A percentile compares a stretch with the other conserved stretches of the same genome.
These are phyloP conservation scores for Talinum fruticosum DNA, from an alignment of 148 eudicot species.

Conservation along the genomic window DNA sequence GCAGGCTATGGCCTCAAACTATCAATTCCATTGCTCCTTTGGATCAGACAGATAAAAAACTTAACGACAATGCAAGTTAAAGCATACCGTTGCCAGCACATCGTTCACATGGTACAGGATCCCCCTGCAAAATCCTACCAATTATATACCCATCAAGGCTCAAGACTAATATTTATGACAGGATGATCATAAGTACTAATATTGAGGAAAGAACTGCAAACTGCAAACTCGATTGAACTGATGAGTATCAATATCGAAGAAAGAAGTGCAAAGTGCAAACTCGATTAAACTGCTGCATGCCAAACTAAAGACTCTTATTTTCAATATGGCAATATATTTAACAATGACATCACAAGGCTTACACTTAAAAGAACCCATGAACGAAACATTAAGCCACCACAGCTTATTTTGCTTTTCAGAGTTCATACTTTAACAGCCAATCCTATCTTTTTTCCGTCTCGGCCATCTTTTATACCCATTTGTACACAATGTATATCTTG, in stretches of 20 bases:
- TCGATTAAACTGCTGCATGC: background rate
- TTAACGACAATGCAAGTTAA: background rate
- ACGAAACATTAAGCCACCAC: background rate
- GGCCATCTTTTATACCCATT: background rate
- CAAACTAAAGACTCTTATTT: background rate
- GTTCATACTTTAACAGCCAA: background rate
- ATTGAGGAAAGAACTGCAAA: constrained; percentile 5
- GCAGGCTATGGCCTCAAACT: background rate
- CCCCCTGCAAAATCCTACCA: constrained; percentile 66
- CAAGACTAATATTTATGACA: constrained; percentile 14
- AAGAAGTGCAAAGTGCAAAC: background rate
- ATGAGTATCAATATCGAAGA: constrained; percentile 8
- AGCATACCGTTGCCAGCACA: constrained; percentile 81
- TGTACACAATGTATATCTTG: background rate
- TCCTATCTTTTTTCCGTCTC: background rate
- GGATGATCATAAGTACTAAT: background rate
- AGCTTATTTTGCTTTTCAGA: too few relatives aligned
- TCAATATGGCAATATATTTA: background rate
- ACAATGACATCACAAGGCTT: background rate
- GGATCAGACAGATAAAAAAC: background rate
- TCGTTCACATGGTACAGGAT: constrained; percentile 84
- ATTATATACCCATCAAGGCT: constrained; percentile 30
- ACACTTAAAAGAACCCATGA: background rate
- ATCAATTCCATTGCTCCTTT: background rate
- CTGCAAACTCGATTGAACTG: background rate